Evolutionary conservation across 2,329 filamentous ascomycete genomes (phyloP).

Genomic region (Talaromyces sp.): DNA sequence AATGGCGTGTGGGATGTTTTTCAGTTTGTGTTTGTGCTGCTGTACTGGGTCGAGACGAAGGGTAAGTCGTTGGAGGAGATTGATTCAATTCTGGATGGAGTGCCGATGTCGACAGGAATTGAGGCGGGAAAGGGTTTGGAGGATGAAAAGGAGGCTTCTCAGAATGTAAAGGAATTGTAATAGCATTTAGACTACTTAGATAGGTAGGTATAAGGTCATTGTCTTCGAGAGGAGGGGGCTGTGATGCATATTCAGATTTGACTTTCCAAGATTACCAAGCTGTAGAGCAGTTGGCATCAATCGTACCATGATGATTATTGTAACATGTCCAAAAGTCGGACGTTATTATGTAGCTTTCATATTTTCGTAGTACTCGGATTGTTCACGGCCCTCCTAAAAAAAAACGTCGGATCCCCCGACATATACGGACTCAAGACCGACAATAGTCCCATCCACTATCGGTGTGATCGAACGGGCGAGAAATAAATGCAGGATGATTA

Average conservation of each 20-base stretch:
- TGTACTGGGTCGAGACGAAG: conserved; percentile 18
- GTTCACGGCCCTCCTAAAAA: background rate
- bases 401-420: background rate
- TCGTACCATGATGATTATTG: background rate
- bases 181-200: background rate
- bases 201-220: background rate
- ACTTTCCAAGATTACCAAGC: too few species aligned
- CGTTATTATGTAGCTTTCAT: background rate
- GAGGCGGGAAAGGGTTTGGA: background rate
- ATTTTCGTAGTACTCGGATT: background rate
- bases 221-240: background rate
- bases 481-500: background rate
- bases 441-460: background rate
- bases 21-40: conserved; percentile 6
- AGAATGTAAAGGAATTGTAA: background rate
- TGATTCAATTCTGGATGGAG: conserved; percentile 4
- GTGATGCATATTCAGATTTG: background rate
- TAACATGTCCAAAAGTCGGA: background rate
- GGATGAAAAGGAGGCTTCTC: background rate
- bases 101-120: background rate
- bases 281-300: too few species aligned
- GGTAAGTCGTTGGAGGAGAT: conserved; percentile 22
- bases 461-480: background rate
- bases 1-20: conserved; percentile 13
- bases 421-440: background rate